Percentiles rank a stretch among this genome's conserved stretches.
These are phyloP conservation scores for Candida schatavii DNA, from an alignment of 805 yeast species.

Conservation along the genomic window DNA sequence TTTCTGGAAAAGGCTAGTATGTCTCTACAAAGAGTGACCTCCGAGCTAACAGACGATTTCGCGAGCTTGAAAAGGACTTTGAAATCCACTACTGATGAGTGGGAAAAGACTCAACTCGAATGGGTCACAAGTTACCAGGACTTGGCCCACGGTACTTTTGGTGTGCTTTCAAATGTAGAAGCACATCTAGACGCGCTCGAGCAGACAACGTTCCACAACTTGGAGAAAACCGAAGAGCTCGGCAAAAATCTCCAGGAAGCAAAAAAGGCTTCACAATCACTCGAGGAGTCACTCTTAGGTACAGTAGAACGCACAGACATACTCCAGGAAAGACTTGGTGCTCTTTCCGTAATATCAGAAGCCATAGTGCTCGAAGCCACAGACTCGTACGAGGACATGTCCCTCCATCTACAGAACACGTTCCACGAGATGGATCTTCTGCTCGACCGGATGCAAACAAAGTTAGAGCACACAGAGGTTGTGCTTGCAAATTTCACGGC, in stretches of 20 bases:
- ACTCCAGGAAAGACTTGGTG: not conserved
- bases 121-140: not conserved
- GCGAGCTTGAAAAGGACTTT: not conserved
- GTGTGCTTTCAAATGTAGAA: not conserved
- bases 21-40: not conserved
- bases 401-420: not conserved
- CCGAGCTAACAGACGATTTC: not conserved
- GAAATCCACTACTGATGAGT: not conserved
- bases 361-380: not conserved
- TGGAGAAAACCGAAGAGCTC: not conserved
- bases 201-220: not conserved
- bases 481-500: not conserved
- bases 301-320: not conserved
- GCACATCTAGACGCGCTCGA: not conserved
- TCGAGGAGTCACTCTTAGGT: not conserved
- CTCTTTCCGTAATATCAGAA: constrained; percentile 1
- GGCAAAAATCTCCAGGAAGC: not conserved
- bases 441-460: not conserved
- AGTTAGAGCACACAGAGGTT: not conserved
- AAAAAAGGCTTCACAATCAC: not conserved
- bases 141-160: not conserved
- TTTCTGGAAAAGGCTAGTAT: not conserved
- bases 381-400: not conserved
- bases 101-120: not conserved
- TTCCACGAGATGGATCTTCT: not conserved